Conservation (phyloP, 345 rosid species). For the Pugionium cornutum region DNA sequence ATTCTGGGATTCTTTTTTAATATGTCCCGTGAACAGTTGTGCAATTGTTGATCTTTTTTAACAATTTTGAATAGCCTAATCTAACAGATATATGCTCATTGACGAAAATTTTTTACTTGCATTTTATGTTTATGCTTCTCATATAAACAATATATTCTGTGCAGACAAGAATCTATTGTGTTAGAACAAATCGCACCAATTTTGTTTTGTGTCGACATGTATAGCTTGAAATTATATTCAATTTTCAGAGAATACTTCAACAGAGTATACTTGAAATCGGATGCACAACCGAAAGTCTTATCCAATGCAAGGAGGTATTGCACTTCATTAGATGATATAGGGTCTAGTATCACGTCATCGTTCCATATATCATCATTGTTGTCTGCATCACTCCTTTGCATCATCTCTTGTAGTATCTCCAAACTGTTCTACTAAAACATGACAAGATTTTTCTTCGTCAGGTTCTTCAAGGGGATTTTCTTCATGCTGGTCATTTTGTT, state of each 20-base stretch:
- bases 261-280: background rate
- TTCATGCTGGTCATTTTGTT: too few relatives aligned
- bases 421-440: too few relatives aligned
- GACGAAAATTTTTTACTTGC: background rate
- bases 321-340: too few relatives aligned
- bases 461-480: too few relatives aligned
- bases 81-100: background rate
- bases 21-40: background rate
- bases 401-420: too few relatives aligned
- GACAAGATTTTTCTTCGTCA: too few relatives aligned
- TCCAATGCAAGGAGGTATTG: background rate
- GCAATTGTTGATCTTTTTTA: background rate
- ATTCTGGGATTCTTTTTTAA: background rate
- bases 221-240: background rate
- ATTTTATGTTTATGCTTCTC: background rate
- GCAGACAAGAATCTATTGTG: background rate
- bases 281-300: background rate
- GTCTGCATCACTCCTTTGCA: too few relatives aligned
- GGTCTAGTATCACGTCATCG: too few relatives aligned
- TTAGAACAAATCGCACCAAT: slow-evolving; percentile 10
- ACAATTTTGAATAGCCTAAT: background rate
- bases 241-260: background rate
- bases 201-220: background rate
- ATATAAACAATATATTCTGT: background rate
- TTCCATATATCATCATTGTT: too few relatives aligned